Base-by-base conservation (phyloP, 176 grass and related monocot species). In the Oryza rufipogon region DNA sequence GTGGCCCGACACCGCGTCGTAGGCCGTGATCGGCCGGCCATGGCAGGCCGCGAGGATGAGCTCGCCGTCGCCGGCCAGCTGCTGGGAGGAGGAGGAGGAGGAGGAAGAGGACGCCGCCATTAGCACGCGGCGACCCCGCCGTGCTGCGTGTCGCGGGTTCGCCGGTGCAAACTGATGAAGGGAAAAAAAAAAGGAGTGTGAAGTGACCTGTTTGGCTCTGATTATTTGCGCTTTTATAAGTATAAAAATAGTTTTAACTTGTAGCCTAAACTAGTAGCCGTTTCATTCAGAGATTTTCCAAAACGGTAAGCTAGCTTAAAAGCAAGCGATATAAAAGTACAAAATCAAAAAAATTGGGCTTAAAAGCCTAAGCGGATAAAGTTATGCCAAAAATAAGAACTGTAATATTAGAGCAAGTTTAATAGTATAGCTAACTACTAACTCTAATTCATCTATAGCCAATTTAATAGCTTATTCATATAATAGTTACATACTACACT, bases 1-100 rank as follows among this genome's bases (percentile, higher is more conserved):
- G 23, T 71, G 33, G 5, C 87, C 82, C 14, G 87, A 76, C 3
- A 85, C 15, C 47, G 82, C 33, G 41, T 85, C 70, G 39, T 81
- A 70, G 51, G 82, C 78, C 26, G 66, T 71, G 65, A 85, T 64
- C n/a, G 61, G 60, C 10, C 34, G 25, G 14, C 41, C 22, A 8
- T 77, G 60, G 7, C 15, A 58, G 19, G 56, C 49, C 4, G 47
- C 48, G 34, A 90, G 79, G 45, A 90, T 78, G 88, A 83, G 30
- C 34, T 79, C 66, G 66, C 16, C 39, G 39, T 41, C 17, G 44
- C 74, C 44, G 47, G 4, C 11, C 8, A 33, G 42, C 39, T 26
- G 47, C 30, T 13, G 25, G 26, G 68, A 56, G 6, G 28, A 75
- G 19, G 81, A 75, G 19, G 81, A n/a, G n/a, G n/a, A 73, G 4